Percentiles rank a stretch among this genome's conserved stretches.
phyloP scores from a whole-genome alignment of 2,329 filamentous ascomycete genomes.

The Trichoderma simmonsii region DNA sequence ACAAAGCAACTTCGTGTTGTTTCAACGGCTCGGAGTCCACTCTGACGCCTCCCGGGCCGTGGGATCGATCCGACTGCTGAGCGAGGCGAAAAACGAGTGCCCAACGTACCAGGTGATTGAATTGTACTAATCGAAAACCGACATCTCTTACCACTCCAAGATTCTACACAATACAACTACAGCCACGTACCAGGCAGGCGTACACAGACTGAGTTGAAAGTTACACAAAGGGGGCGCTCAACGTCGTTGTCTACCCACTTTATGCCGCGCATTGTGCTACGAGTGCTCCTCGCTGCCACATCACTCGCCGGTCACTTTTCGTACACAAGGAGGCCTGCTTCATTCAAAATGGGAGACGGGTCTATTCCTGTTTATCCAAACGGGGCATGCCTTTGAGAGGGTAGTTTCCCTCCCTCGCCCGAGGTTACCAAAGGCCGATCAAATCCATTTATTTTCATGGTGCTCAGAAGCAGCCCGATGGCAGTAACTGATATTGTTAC shows the following conservation, averaged over 20 bases:
- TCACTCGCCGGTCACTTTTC: not conserved
- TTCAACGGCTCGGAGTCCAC: not conserved
- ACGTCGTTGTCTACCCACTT: not conserved
- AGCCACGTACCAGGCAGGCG: not conserved
- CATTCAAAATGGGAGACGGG: not conserved
- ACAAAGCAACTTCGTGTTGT: not conserved
- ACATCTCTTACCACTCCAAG: not conserved
- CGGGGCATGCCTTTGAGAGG: not conserved
- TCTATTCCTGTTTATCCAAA: not conserved
- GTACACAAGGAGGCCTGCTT: not conserved
- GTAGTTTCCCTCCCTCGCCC: not conserved
- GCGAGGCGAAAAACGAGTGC: not conserved
- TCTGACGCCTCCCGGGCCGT: not conserved
- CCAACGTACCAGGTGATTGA: not conserved
- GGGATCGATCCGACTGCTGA: conserved; percentile 1
- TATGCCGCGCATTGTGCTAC: not conserved
- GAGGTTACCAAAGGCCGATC: not conserved
- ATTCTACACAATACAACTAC: not conserved
- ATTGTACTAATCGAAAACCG: not conserved
- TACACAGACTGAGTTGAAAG: not conserved
- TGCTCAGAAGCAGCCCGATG: not conserved
- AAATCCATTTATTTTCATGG: not conserved
- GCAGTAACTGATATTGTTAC: not conserved
- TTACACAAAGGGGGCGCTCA: not conserved
- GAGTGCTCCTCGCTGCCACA: not conserved